Evolutionary conservation across 441 rosid species (phyloP).

Genomic region (Aquilaria agallochum): DNA sequence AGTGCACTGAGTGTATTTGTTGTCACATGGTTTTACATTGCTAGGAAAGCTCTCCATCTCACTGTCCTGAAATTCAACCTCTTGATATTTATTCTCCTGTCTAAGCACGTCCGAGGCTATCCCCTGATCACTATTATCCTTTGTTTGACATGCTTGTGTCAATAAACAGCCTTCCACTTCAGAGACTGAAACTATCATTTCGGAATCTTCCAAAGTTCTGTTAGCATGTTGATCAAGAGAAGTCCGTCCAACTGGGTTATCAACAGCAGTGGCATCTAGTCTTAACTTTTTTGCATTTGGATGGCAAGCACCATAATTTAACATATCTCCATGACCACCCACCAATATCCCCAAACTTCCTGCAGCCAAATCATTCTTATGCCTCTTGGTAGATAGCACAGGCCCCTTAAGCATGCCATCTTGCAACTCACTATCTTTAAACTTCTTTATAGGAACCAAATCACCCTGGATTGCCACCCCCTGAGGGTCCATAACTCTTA

Average conservation of each 20-base stretch:
- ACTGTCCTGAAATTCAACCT: conserved; percentile 12
- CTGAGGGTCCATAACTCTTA: conserved; percentile 8
- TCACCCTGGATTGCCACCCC: conserved; percentile 15
- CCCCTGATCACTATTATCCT: conserved; percentile 11
- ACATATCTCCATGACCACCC: conserved; percentile 13
- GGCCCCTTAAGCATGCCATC: conserved; percentile 7
- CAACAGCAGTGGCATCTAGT: conserved; percentile 12
- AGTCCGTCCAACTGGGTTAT: conserved; percentile 12
- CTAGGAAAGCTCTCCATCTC: conserved; percentile 10
- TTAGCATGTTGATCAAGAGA: conserved; percentile 10
- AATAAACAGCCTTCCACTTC: conserved; percentile 11
- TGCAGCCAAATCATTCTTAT: conserved; percentile 14
- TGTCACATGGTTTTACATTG: conserved; percentile 7
- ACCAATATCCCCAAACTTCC: conserved; percentile 14
- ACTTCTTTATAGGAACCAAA: conserved; percentile 15
- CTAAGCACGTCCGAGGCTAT: conserved; percentile 11
- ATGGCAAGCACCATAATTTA: conserved; percentile 10
- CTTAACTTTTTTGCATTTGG: conserved; percentile 30
- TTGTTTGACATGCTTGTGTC: conserved; percentile 15
- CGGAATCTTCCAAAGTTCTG: conserved; percentile 13
- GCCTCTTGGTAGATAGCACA: conserved; percentile 29
- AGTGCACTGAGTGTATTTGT: conserved; percentile 3
- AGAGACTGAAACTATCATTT: conserved; percentile 6
- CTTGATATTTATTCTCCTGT: conserved; percentile 14
- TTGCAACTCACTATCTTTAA: conserved; percentile 19